phyloP scores from a whole-genome alignment of 345 rosid genomes.

The Salix arbutifolia region DNA sequence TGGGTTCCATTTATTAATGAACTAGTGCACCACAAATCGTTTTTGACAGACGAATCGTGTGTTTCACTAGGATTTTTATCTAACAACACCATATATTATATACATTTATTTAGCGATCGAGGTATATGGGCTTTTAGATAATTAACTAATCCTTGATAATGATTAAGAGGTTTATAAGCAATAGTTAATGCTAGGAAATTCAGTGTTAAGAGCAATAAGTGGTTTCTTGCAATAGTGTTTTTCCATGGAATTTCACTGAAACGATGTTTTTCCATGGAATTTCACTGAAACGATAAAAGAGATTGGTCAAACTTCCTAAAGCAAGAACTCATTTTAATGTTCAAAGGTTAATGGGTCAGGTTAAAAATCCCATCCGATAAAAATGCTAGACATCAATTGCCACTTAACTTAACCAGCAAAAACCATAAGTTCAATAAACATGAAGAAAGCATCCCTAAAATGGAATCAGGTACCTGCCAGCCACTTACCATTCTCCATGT shows the following conservation, averaged over 20 bases:
- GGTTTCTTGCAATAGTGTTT: not conserved
- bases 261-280: not conserved
- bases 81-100: no score
- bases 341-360: not conserved
- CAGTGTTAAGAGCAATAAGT: not conserved
- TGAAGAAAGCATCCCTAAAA: not conserved
- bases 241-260: not conserved
- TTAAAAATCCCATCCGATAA: not conserved
- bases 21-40: no score
- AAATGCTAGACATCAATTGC: not conserved
- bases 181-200: not conserved
- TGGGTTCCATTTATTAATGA: no score
- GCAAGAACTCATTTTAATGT: not conserved
- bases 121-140: no score
- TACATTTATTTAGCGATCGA: no score
- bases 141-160: no score
- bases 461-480: not conserved
- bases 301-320: not conserved
- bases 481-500: not conserved
- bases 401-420: no score
- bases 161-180: not conserved
- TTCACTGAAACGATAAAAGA: not conserved
- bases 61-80: no score
- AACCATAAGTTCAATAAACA: not conserved
- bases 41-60: no score